phyloP scores from a whole-genome alignment of 73 alveolate genomes.

The Uronychia setigera region DNA sequence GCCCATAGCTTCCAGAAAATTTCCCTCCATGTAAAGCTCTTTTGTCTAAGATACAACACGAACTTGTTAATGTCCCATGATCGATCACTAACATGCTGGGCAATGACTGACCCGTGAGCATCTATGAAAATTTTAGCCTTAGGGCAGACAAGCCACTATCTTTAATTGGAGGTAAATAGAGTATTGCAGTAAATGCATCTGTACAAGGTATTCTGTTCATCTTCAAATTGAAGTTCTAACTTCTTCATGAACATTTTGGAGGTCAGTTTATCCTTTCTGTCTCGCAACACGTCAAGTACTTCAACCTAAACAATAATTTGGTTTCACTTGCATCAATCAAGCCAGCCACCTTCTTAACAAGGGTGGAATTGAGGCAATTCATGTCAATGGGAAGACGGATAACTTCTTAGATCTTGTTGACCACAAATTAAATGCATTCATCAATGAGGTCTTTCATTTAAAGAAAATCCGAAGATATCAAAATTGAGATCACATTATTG shows the following conservation, averaged over 20 bases:
- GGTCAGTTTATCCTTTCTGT: conserved; percentile 56
- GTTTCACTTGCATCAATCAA: conserved; percentile 19
- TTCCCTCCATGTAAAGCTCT: conserved; percentile 61
- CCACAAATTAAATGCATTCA: conserved; percentile 59
- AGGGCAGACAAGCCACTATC: conserved; percentile 66
- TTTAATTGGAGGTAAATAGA: conserved; percentile 46
- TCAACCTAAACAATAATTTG: conserved; percentile 30
- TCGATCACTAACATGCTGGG: conserved; percentile 75
- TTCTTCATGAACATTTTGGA: conserved; percentile 63
- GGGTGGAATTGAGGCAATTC: conserved; percentile 59
- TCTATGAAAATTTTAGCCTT: conserved; percentile 71
- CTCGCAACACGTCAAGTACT: conserved; percentile 50
- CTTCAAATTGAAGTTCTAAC: conserved; percentile 30
- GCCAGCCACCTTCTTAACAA: conserved; percentile 45
- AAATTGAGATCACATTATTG: conserved; percentile 64
- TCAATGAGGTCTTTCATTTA: conserved; percentile 61
- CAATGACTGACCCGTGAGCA: conserved; percentile 71
- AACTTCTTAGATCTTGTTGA: conserved; percentile 52
- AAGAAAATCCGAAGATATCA: conserved; percentile 67
- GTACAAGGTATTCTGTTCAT: conserved; percentile 30
- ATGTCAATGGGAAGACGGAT: conserved; percentile 73
- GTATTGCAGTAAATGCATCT: conserved; percentile 66
- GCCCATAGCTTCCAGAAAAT: conserved; percentile 67
- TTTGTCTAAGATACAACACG: conserved; percentile 40
- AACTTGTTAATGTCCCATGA: conserved; percentile 57